These are phyloP conservation scores for Cryphonectria carpinicola DNA, from an alignment of 2,329 filamentous ascomycete species.

Conservation along the genomic window DNA sequence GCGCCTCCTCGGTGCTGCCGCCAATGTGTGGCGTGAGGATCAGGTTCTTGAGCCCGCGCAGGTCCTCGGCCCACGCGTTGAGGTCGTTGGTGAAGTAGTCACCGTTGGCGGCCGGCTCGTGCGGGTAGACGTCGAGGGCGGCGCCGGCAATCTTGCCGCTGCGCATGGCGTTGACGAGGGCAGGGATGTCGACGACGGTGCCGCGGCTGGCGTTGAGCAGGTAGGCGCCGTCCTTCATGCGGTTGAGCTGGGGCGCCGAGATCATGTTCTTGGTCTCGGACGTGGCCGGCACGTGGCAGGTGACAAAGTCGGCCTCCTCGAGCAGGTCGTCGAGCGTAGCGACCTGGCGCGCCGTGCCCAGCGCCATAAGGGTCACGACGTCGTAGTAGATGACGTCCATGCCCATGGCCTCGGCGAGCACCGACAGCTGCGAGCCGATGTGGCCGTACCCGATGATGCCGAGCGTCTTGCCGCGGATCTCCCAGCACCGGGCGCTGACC, in stretches of 20 bases:
- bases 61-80: conserved; percentile 83
- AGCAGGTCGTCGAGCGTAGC: conserved; percentile 77
- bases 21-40: conserved; percentile 97
- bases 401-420: conserved; percentile 95
- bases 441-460: conserved; percentile 97
- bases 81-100: conserved; percentile 88
- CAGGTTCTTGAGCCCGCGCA: conserved; percentile 84
- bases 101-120: conserved; percentile 91
- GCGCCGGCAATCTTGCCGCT: conserved; percentile 87
- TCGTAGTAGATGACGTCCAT: conserved; percentile 99
- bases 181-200: conserved; percentile 91
- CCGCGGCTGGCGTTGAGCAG: conserved; percentile 96
- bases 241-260: conserved; percentile 72
- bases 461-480: conserved; percentile 95
- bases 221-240: conserved; percentile 93
- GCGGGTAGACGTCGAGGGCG: conserved; percentile 94
- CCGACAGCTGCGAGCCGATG: conserved; percentile 93
- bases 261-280: conserved; percentile 95
- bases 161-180: conserved; percentile 85
- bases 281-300: conserved; percentile 91
- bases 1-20: conserved; percentile 95
- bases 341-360: conserved; percentile 87
- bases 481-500: conserved; percentile 95
- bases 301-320: conserved; percentile 84
- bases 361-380: conserved; percentile 88